Base-by-base conservation (phyloP, 345 rosid species). In the Eucalyptus marginata region DNA sequence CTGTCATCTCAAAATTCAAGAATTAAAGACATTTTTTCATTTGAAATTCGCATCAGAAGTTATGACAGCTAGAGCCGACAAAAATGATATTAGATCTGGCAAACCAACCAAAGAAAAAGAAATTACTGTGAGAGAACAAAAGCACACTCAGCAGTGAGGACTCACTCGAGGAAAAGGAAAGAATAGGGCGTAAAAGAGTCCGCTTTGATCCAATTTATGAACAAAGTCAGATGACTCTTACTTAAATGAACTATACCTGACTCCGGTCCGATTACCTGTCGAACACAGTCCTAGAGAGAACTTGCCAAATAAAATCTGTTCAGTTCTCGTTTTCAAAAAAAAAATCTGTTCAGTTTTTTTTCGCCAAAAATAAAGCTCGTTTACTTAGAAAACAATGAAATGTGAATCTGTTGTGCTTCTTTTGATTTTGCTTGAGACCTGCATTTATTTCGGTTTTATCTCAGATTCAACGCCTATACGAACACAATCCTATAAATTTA, bases 321-420 rank as follows among this genome's bases (percentile, higher is more conserved):
- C 64, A 58, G 13, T 10, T n/a, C n/a, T n/a, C n/a, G n/a, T n/a
- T n/a, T n/a, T n/a, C n/a, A n/a, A n/a, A n/a, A n/a, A n/a, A n/a
- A 66, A 66, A 66, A 66, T 66, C n/a, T 59, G n/a, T 58, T 58
- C 64, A 58, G 13, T 10, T n/a, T 10, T 58, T 58, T 51, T 58
- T 58, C 7, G n/a, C 66, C n/a, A 59, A 59, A 10, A 1, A 2
- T 5, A 25, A 5, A 25, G 0, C n/a, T 59, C 0, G n/a, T 5
- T 66, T 66, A 66, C 40, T 8, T 15, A 68, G 68, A 62, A 62
- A 62, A 62, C 5, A 29, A 29, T 17, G 12, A 7, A 16, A 17
- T 1, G 1, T 31, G 68, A 27, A 16, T 68, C 80, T 31, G 22
- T 68, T 31, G 6, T 8, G 43, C 43, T 31, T 68, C 22, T 16